Percentiles rank a stretch among this genome's conserved stretches.
Conservation (phyloP, 805 yeast species). For the Lipomyces mesembrius region DNA sequence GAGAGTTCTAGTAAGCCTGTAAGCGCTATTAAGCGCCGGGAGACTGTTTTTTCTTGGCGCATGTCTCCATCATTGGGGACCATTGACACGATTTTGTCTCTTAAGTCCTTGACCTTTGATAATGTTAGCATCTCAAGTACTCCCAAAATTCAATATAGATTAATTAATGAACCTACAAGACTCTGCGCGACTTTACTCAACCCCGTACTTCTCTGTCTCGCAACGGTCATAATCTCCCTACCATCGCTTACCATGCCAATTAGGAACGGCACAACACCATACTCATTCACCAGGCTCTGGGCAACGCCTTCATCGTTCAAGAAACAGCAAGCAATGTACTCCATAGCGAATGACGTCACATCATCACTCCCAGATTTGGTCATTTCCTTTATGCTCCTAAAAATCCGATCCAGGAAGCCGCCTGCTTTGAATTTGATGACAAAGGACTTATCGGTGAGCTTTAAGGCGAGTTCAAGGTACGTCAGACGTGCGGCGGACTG, state of each 20-base stretch:
- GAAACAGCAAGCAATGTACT: constrained; percentile 16
- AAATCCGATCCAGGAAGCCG: constrained; percentile 22
- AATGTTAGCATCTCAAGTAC: neutral
- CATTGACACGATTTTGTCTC: neutral
- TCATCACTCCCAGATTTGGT: constrained; percentile 13
- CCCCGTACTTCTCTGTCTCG: constrained; percentile 9
- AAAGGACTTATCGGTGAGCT: constrained; percentile 30
- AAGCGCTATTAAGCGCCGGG: constrained; percentile 21
- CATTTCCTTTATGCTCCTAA: constrained; percentile 2
- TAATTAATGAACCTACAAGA: constrained; percentile 11
- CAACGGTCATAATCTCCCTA: constrained; percentile 13
- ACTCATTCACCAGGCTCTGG: constrained; percentile 16
- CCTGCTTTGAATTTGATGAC: constrained; percentile 27
- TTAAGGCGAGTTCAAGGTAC: constrained; percentile 30
- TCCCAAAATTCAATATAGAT: neutral
- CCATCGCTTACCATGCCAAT: constrained; percentile 10
- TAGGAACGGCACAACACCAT: constrained; percentile 13
- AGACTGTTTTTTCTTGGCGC: constrained; percentile 2
- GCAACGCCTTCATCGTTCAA: constrained; percentile 30
- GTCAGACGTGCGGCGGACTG: constrained; percentile 21
- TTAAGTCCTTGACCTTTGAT: constrained; percentile 22
- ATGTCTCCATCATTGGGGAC: constrained; percentile 6
- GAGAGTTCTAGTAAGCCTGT: constrained; percentile 21
- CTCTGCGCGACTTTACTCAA: constrained; percentile 17
- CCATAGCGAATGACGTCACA: constrained; percentile 24